Evolutionary conservation across 163 green algal species (phyloP), one percentile per base, ranked within the genome.

Genomic region (Scenedesmus sp.): DNA sequence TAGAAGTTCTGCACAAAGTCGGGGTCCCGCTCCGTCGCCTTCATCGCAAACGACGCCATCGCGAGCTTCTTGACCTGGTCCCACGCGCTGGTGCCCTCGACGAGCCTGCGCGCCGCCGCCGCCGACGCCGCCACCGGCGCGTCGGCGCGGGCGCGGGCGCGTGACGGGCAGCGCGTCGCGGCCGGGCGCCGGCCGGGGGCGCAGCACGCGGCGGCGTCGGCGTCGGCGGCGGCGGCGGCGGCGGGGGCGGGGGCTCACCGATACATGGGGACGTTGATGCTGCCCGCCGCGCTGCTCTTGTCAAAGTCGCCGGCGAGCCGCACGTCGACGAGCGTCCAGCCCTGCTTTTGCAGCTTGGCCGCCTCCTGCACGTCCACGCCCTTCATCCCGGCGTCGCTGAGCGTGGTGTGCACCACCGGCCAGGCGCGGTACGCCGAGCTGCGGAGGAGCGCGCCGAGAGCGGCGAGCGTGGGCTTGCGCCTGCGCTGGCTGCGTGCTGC

Each of bases 21-120:
- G 44, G 91, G 91, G 77, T 97, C 85, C 17, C 92, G 84, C 81
- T 97, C 93, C 75, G 93, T 97, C 6, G 93, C 91, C 60, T 85
- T 83, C 91, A 96, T 96, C 1, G 85, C 86, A 57, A 96, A 89
- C 24, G 70, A 80, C 6, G 82, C 82, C 87, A 96, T 95, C 44
- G 89, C 90, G 9, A 94, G 36, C 60, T 83, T 84, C 82, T 97
- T 97, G 14, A 96, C 58, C 14, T 89, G 92, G 81, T 97, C 93
- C 89, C 91, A 94, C 0, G 51, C 14, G 3, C n/a, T 58, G n/a
- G 83, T 88, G 42, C 92, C 92, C 4, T 85, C 66, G 18, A 77
- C 63, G 64, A 64, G 34, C 33, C 71, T 79, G n/a, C n/a, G n/a
- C n/a, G n/a, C n/a, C n/a, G n/a, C n/a, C n/a, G n/a, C n/a, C n/a